Conservation (phyloP, 768 basidiomycete species). For the Psilocybe tampanensis region DNA sequence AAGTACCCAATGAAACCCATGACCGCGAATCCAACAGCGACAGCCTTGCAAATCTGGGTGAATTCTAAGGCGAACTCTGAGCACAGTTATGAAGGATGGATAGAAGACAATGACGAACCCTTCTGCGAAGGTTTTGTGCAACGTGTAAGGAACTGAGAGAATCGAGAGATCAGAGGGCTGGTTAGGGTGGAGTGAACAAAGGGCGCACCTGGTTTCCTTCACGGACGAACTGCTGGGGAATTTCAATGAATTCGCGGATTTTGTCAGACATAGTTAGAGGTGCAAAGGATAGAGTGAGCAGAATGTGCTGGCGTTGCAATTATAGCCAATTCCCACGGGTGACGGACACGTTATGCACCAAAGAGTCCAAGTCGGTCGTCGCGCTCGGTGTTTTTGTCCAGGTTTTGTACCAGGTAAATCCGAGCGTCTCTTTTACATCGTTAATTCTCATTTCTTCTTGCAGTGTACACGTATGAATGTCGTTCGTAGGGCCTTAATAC, state of each 20-base stretch:
- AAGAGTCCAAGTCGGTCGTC: constrained; percentile 18
- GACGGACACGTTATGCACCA: constrained; percentile 32
- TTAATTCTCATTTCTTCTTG: constrained; percentile 13
- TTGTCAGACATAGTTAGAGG: constrained; percentile 79
- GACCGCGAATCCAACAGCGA: constrained; percentile 95
- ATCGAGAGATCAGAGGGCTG: background rate
- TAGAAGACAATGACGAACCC: constrained; percentile 52
- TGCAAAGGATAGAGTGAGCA: constrained; percentile 17
- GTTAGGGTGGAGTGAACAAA: background rate
- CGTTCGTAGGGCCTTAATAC: constrained; percentile 46
- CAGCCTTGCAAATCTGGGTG: constrained; percentile 91
- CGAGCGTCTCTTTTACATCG: constrained; percentile 6
- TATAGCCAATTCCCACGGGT: constrained; percentile 34
- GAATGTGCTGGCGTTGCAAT: constrained; percentile 35
- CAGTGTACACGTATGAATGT: constrained; percentile 63
- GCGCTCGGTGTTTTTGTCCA: constrained; percentile 12
- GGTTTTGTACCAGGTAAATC: constrained; percentile 10
- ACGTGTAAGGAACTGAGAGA: constrained; percentile 84
- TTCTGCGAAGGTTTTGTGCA: constrained; percentile 98
- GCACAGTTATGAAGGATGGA: background rate
- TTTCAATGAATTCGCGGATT: constrained; percentile 85
- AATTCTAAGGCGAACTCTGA: constrained; percentile 68
- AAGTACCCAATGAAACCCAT: constrained; percentile 99
- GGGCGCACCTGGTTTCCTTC: constrained; percentile 88
- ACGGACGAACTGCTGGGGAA: constrained; percentile 88